Percentiles rank a stretch among this genome's conserved stretches.
Conservation (phyloP, 2,329 filamentous ascomycete genomes). For the Colletotrichum phormii region DNA sequence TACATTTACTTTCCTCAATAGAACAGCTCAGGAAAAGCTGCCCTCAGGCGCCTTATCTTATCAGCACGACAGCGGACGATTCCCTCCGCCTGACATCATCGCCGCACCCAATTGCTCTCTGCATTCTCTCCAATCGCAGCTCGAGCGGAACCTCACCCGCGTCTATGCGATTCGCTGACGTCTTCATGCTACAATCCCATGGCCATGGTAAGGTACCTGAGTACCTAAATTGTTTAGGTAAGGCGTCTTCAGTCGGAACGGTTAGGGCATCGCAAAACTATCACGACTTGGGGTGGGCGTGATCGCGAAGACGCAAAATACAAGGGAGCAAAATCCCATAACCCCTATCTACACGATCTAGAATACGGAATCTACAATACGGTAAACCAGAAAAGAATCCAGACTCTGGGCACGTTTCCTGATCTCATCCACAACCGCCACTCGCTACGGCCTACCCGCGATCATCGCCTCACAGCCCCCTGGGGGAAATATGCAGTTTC, state of each 20-base stretch:
- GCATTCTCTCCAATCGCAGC: not conserved
- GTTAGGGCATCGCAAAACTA: not conserved
- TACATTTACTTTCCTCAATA: constrained; percentile 1
- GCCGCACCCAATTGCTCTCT: not conserved
- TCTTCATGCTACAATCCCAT: not conserved
- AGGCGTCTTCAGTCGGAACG: too few relatives aligned
- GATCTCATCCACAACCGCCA: not conserved
- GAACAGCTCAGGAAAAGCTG: not conserved
- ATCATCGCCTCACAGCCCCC: not conserved
- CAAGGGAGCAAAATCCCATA: not conserved
- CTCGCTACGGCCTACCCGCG: not conserved
- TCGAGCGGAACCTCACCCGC: not conserved
- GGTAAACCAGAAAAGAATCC: not conserved
- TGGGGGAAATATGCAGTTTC: not conserved
- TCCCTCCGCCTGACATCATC: constrained; percentile 31
- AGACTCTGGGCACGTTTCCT: not conserved
- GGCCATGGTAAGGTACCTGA: not conserved
- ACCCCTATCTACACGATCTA: not conserved
- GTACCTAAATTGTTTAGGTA: not conserved
- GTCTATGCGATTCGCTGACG: not conserved
- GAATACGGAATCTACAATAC: not conserved
- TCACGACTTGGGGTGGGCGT: not conserved
- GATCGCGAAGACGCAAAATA: not conserved
- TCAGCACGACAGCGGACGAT: not conserved
- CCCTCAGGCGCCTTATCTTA: not conserved